These are phyloP conservation scores for Phytophthora melonis DNA, from an alignment of 352 stramenopile species.

Conservation along the genomic window DNA sequence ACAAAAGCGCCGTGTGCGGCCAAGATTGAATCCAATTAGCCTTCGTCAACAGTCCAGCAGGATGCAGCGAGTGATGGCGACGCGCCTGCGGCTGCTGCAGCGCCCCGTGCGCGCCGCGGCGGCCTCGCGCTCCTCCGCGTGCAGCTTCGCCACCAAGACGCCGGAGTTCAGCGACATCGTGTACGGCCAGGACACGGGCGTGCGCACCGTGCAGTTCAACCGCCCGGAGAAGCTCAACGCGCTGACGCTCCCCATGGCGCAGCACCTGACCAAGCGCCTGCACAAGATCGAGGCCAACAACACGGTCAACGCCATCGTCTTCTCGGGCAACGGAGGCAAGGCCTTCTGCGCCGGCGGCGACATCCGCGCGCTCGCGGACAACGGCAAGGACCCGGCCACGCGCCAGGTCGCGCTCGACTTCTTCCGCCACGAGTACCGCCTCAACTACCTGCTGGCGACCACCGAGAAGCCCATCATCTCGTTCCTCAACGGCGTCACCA, in stretches of 20 bases:
- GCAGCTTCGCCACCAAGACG: constrained; percentile 48
- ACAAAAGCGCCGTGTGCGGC: constrained; percentile 2
- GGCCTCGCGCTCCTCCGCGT: neutral
- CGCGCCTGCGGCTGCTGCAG: constrained; percentile 70
- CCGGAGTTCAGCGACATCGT: constrained; percentile 74
- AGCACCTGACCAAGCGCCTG: constrained; percentile 90
- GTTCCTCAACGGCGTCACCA: constrained; percentile 98
- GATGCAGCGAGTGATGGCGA: constrained; percentile 61
- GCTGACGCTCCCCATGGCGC: constrained; percentile 92
- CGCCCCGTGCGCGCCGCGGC: constrained; percentile 47
- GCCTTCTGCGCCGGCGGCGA: constrained; percentile 97
- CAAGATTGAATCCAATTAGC: constrained; percentile 22
- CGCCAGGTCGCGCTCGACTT: constrained; percentile 89
- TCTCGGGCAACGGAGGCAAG: constrained; percentile 82
- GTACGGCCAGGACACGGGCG: constrained; percentile 79
- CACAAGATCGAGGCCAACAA: constrained; percentile 82
- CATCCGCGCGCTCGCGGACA: constrained; percentile 92
- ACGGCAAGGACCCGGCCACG: constrained; percentile 76
- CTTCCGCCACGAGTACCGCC: constrained; percentile 96
- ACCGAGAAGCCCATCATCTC: constrained; percentile 92
- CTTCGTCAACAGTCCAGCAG: neutral
- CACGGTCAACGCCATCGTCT: constrained; percentile 84
- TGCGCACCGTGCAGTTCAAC: constrained; percentile 92
- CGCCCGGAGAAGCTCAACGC: constrained; percentile 94
- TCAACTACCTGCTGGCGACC: constrained; percentile 93